Evolutionary conservation across 805 yeast genomes (phyloP), one percentile per base, ranked within the genome.

Genomic region (Cyberlindnera galapagoensis): DNA sequence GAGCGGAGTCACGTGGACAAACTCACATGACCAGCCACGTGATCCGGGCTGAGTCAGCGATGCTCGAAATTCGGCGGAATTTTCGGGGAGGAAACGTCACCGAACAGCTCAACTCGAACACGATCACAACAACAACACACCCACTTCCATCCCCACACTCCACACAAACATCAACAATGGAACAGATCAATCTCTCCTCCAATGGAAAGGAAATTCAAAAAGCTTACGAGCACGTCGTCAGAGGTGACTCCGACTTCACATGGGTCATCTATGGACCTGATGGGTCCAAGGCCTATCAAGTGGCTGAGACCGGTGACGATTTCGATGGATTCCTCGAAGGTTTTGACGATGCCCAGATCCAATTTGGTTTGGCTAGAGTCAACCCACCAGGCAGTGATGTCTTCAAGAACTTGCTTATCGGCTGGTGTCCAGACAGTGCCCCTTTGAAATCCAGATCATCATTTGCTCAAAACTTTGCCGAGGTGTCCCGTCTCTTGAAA

Each of bases 361-460:
- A 88, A 63, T 92, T 80, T 50, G 98, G 97, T 24, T 68, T 92
- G 37, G 82, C 85, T 24, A 74, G 95, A 34, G 85, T 90, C 28
- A 75, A 77, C 36, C 94, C 90, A 35, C 90, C 90, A 35, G 94
- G 92, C n/a, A 81, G 95, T 4, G 92, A 83, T 46, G 88, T 92
- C 21, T 72, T 74, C 51, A 92, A 92, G 64, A 67, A 84, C 43
- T 71, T 90, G 20, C 65, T 92, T 29, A 67, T 92, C 23, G 97
- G 97, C 31, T 90, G 96, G 96, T 84, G 95, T 62, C 98, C 98
- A 6, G 97, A 92, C 57, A 84, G 90, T 35, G 88, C 95, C 15
- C 94, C 97, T 42, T 68, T 66, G 52, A 81, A 78, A 52, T 67
- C 80, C 18, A 72, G 86, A 47, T 71, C 84, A 28, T 77, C 87